Percentiles rank a stretch among this genome's conserved stretches.
phyloP scores from a whole-genome alignment of 257 asterid genomes.

The Eustoma russellianum region DNA sequence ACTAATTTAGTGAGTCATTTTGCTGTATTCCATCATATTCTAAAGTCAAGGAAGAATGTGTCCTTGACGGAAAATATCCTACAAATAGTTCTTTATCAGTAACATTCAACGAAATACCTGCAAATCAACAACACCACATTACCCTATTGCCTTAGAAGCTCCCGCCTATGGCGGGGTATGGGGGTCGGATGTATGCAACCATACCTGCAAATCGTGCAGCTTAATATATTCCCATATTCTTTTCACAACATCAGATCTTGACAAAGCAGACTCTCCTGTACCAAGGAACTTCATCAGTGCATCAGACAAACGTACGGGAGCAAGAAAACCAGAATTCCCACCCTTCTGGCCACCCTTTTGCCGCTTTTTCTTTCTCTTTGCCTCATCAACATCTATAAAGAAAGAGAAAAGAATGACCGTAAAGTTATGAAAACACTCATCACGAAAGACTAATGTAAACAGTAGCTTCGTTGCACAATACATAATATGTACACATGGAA shows the following conservation, averaged over 20 bases:
- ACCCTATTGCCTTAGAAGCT: too few species aligned
- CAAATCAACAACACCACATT: too few species aligned
- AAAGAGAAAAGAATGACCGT: not conserved
- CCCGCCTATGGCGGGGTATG: too few species aligned
- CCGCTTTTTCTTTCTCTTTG: conserved; percentile 57
- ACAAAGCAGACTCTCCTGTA: conserved; percentile 72
- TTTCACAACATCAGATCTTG: conserved; percentile 68
- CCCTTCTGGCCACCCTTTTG: conserved; percentile 55
- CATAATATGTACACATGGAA: not conserved
- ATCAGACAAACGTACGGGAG: conserved; percentile 79
- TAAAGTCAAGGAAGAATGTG: not conserved
- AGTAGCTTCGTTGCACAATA: too few species aligned
- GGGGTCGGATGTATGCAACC: too few species aligned
- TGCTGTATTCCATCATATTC: too few species aligned
- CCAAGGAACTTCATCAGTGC: conserved; percentile 72
- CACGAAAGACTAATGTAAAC: not conserved
- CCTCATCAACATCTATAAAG: conserved; percentile 47
- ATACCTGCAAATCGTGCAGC: conserved; percentile 83
- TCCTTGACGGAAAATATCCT: not conserved
- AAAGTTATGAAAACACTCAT: too few species aligned
- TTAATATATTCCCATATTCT: conserved; percentile 89
- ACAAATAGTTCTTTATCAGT: not conserved
- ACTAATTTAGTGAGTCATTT: too few species aligned
- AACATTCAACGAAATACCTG: conserved; percentile 48
- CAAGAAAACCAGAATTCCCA: conserved; percentile 63